phyloP scores from a whole-genome alignment of 768 basidiomycete species.

The Auricularia heimuer region DNA sequence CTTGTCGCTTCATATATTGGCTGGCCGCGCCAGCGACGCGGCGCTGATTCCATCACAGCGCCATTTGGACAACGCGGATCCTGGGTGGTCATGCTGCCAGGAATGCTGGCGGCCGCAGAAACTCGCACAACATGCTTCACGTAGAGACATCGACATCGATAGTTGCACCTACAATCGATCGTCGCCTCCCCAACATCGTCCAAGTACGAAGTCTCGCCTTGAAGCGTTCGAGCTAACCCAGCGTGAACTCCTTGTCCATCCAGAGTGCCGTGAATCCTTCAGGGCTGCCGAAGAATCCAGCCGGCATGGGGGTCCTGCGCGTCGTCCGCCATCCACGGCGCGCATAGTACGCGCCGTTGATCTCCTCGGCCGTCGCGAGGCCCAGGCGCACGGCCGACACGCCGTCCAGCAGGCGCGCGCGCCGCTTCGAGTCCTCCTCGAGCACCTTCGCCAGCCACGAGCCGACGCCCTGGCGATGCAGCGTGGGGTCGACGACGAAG shows the following conservation, averaged over 20 bases:
- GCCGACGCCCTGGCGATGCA: neutral
- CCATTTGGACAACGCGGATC: no score
- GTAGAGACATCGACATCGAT: no score
- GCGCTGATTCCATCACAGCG: no score
- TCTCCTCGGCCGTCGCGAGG: neutral
- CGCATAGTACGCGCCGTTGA: neutral
- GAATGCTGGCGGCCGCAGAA: no score
- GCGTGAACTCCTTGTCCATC: neutral
- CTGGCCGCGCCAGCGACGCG: no score
- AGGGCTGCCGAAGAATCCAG: neutral
- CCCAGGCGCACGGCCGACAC: neutral
- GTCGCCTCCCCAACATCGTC: no score
- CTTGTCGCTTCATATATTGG: no score
- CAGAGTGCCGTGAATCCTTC: neutral
- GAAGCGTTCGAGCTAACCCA: neutral
- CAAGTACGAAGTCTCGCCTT: no score
- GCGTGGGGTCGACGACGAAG: neutral
- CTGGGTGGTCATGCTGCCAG: no score
- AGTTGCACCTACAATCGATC: no score
- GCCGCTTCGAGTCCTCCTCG: neutral
- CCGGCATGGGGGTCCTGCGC: neutral
- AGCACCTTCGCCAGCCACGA: neutral
- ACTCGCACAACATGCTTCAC: no score
- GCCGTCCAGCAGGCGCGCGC: neutral
- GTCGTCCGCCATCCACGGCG: neutral